A percentile compares a stretch with the other conserved stretches of the same genome.
These are phyloP conservation scores for Smallanthus sonchifolius DNA, from an alignment of 129 eudicot species.

Conservation along the genomic window DNA sequence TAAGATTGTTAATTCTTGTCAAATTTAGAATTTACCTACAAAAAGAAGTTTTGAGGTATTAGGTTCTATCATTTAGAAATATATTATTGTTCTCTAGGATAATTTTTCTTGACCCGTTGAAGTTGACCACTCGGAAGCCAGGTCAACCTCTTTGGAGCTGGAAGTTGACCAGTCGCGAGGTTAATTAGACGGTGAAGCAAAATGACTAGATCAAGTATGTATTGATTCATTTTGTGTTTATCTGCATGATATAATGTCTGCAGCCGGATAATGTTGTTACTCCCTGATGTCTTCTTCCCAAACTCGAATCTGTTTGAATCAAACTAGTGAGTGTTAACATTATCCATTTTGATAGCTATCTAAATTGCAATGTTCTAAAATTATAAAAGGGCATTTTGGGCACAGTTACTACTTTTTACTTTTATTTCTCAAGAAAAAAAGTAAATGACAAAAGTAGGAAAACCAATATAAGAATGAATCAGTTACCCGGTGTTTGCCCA, in stretches of 20 bases:
- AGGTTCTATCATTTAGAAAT: too few species aligned
- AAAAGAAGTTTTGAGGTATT: too few species aligned
- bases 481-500: slow-evolving; percentile 17
- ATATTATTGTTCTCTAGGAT: too few species aligned
- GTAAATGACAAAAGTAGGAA: neutral
- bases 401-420: neutral
- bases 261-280: slow-evolving; percentile 52
- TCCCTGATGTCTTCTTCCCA: slow-evolving; percentile 38
- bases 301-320: slow-evolving; percentile 52
- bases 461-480: neutral
- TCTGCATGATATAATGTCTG: slow-evolving; percentile 87
- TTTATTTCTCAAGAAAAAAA: neutral
- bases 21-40: too few species aligned
- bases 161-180: slow-evolving; percentile 44
- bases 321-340: neutral
- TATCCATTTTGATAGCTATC: neutral
- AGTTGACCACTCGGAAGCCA: slow-evolving; percentile 4
- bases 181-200: slow-evolving; percentile 74
- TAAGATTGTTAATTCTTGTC: too few species aligned
- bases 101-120: slow-evolving; percentile 13
- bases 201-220: slow-evolving; percentile 63
- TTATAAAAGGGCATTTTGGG: neutral
- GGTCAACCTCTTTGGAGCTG: slow-evolving; percentile 33
- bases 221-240: slow-evolving; percentile 52
- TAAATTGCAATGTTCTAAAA: neutral